A percentile compares a stretch with the other conserved stretches of the same genome.
Evolutionary conservation across 202 grass and related monocot species (phyloP).

Genomic region (Carex arenaria): DNA sequence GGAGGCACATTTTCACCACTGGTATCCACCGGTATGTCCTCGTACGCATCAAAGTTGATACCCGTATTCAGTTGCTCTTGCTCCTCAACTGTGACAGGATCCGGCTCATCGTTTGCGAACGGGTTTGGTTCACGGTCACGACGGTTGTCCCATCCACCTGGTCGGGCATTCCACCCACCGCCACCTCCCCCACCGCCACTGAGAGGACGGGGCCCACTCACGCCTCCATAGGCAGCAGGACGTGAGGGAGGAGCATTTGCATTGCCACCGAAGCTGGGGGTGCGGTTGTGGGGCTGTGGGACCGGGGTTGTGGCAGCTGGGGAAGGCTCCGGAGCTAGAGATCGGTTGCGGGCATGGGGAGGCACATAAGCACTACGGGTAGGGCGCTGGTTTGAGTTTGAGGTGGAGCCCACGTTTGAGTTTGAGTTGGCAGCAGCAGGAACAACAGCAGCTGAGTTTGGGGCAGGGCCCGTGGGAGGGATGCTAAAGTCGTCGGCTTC

Average conservation of each 20-base stretch:
- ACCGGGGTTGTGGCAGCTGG: conserved; percentile 10
- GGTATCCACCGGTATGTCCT: conserved; percentile 94
- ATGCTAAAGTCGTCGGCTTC: conserved; percentile 11
- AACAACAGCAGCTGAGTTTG: not conserved
- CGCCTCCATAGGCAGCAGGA: not conserved
- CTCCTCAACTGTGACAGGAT: conserved; percentile 11
- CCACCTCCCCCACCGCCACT: not conserved
- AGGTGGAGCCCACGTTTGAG: not conserved
- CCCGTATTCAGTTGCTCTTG: conserved; percentile 37
- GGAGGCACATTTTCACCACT: conserved; percentile 79
- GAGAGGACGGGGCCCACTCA: not conserved
- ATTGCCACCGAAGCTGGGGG: conserved; percentile 19
- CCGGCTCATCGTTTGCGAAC: conserved; percentile 47
- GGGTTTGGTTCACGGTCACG: conserved; percentile 55
- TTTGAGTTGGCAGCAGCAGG: conserved; percentile 1
- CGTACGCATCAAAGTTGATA: conserved; percentile 98
- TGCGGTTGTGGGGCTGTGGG: not conserved
- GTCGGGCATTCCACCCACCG: not conserved
- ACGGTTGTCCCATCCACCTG: conserved; percentile 6
- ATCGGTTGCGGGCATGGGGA: conserved; percentile 52
- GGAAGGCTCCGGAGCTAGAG: conserved; percentile 35
- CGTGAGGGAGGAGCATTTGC: not conserved
- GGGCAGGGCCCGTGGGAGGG: not conserved
- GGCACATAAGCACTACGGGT: conserved; percentile 62
- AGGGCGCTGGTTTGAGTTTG: conserved; percentile 32